Base-by-base conservation (phyloP, 306 rosid genomes). In the Rosa rugosa region DNA sequence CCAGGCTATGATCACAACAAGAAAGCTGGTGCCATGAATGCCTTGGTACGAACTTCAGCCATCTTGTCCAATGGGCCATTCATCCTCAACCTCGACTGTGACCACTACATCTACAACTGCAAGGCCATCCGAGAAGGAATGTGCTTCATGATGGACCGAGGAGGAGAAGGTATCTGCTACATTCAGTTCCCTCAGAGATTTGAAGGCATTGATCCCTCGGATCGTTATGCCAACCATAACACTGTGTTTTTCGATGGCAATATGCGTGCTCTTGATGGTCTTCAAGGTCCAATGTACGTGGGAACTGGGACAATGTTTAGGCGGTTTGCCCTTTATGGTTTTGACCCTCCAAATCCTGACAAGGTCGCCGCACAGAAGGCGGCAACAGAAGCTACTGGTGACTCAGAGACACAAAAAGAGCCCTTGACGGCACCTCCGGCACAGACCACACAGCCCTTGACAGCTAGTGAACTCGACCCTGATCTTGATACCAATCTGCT, bases 21-120 rank as follows among this genome's bases (percentile, higher is more conserved):
- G 84, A 94, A 94, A 85, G 97, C 99, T 0, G 97, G 99, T 11
- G 97, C 99, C 85, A 94, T 94, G 97, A 94, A 94, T 71, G 97
- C 99, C 23, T 80, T 89, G 78, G 99, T 91, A 72, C 76, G 91
- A 67, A 76, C 83, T 31, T 94, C 97, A 4, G 99, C 97, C 23
- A 80, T 94, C 50, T 88, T 94, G 62, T 91, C 99, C 67, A 92
- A 94, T 76, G 97, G 97, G 56, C 91, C 99, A 49, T 94, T 92
- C 86, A 92, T 92, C 82, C 90, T 92, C 87, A 94, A 94, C 82
- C 90, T 94, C 67, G 97, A 91, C 65, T 94, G 97, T 79, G 97
- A 94, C 51, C 95, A 92, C 87, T 94, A 91, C 84, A 69, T 94
- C 81, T 83, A 91, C 80, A 92, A 94, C 72, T 86, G 99, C 95